These are phyloP conservation scores for Asterophora parasitica DNA, from an alignment of 768 basidiomycete genomes.

Conservation along the genomic window DNA sequence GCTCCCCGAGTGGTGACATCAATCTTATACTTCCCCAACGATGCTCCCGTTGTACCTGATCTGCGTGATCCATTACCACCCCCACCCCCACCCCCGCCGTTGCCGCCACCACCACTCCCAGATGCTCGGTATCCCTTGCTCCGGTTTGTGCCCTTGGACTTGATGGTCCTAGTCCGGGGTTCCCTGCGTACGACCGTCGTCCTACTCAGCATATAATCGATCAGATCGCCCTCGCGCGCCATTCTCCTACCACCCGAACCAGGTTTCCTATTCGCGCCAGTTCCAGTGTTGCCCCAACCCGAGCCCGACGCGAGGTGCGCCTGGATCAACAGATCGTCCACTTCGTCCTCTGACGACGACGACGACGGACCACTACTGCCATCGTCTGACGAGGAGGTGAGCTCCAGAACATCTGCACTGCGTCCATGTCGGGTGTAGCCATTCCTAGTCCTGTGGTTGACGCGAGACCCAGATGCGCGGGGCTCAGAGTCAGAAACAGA, in stretches of 20 bases:
- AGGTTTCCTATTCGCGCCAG: constrained; percentile 4
- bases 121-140: no score
- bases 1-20: constrained; percentile 37
- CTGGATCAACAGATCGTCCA: constrained; percentile 26
- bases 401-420: constrained; percentile 19
- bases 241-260: constrained; percentile 9
- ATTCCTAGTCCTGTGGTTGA: background rate
- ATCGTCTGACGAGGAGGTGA: constrained; percentile 7
- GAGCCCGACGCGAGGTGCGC: constrained; percentile 25
- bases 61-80: background rate
- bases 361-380: background rate
- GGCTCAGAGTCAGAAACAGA: constrained; percentile 4
- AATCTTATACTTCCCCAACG: constrained; percentile 20
- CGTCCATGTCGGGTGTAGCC: constrained; percentile 4
- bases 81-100: background rate
- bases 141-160: no score
- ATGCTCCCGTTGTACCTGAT: background rate
- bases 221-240: constrained; percentile 43
- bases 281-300: background rate
- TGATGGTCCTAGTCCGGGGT: constrained; percentile 8
- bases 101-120: no score
- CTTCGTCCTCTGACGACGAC: constrained; percentile 22
- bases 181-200: constrained; percentile 28
- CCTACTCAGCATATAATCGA: constrained; percentile 65
- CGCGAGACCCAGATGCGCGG: no score